These are phyloP conservation scores for Chaetomium fimeti DNA, from an alignment of 495 filamentous ascomycete genomes.

Conservation along the genomic window DNA sequence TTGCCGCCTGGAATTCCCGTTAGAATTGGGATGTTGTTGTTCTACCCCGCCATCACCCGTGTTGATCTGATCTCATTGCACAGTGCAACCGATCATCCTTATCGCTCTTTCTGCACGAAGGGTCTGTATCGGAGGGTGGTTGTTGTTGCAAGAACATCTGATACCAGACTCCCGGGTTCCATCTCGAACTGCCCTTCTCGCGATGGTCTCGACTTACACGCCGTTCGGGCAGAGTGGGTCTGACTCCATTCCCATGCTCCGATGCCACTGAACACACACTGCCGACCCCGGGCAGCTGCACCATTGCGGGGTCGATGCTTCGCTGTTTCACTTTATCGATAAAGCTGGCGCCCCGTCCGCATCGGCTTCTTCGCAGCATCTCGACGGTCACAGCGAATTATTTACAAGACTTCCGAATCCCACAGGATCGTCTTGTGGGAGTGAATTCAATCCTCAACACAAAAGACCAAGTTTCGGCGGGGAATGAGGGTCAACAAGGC, in stretches of 20 bases:
- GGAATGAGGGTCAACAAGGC: not conserved
- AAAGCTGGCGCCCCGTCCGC: not conserved
- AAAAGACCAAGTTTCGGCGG: not conserved
- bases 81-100: not conserved
- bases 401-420: not conserved
- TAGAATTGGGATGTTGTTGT: not conserved
- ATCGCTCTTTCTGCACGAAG: not conserved
- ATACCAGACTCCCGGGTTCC: not conserved
- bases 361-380: not conserved
- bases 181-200: not conserved
- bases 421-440: not conserved
- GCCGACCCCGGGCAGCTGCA: slow-evolving; percentile 1
- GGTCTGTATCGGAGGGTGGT: not conserved
- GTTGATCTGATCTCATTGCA: not conserved
- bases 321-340: slow-evolving; percentile 10
- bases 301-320: slow-evolving; percentile 10
- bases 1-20: not conserved
- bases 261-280: not conserved
- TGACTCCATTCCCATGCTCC: slow-evolving; percentile 10
- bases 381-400: not conserved
- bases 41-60: slow-evolving; percentile 6
- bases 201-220: slow-evolving; percentile 11
- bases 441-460: not conserved
- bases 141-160: not conserved
- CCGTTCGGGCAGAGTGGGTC: slow-evolving; percentile 8